Conservation (phyloP, 352 stramenopile species). For the Phytophthora hibernalis region DNA sequence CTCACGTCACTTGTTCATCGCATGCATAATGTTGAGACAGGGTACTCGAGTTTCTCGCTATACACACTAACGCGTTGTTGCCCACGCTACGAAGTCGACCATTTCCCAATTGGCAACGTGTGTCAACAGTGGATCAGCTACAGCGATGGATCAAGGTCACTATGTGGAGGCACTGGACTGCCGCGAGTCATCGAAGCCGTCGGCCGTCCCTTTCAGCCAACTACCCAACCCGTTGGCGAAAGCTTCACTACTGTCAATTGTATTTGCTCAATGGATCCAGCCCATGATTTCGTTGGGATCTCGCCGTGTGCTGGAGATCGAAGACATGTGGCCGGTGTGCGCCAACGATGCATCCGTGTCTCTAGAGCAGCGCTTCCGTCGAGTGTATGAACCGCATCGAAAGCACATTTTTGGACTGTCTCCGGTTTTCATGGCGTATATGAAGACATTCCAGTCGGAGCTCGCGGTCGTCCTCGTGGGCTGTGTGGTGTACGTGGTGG, state of each 20-base stretch:
- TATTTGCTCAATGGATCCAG: conserved; percentile 40
- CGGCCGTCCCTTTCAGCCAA: conserved; percentile 17
- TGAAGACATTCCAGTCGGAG: conserved; percentile 13
- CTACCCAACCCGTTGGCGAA: conserved; percentile 40
- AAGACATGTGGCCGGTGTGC: conserved; percentile 41
- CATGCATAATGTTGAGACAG: not conserved
- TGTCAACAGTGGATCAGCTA: not conserved
- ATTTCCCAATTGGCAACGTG: not conserved
- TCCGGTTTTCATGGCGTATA: conserved; percentile 16
- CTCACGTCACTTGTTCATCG: not conserved
- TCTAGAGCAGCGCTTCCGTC: conserved; percentile 25
- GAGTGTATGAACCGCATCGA: conserved; percentile 16
- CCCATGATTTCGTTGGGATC: conserved; percentile 34
- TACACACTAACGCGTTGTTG: not conserved
- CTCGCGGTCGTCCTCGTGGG: conserved; percentile 8
- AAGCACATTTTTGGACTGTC: conserved; percentile 14
- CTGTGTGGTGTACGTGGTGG: conserved; percentile 33
- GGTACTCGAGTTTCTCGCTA: not conserved
- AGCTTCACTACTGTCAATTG: conserved; percentile 30
- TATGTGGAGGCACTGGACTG: conserved; percentile 21
- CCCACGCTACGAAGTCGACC: not conserved
- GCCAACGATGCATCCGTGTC: conserved; percentile 21
- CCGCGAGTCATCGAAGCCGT: not conserved
- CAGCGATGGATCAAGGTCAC: conserved; percentile 7
- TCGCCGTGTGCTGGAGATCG: conserved; percentile 27